These are phyloP conservation scores for Neoboletus brunneissimus DNA, from an alignment of 768 basidiomycete genomes.

Conservation along the genomic window DNA sequence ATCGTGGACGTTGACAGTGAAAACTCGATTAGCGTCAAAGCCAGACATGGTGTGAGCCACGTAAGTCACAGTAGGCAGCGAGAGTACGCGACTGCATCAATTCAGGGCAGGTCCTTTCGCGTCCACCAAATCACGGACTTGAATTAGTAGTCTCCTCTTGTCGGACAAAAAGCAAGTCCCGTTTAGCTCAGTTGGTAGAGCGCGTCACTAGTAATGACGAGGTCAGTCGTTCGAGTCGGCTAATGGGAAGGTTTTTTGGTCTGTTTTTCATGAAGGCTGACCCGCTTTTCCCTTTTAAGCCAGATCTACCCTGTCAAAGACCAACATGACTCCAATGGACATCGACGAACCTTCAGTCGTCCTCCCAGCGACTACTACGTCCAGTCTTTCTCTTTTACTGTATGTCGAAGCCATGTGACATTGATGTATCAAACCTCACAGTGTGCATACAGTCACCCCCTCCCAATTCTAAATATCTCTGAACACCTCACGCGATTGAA, in stretches of 20 bases:
- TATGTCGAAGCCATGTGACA: constrained; percentile 35
- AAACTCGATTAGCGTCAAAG: constrained; percentile 80
- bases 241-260: constrained; percentile 34
- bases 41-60: constrained; percentile 62
- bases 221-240: constrained; percentile 43
- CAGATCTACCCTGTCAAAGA: neutral
- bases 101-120: constrained; percentile 34
- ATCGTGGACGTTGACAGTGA: constrained; percentile 77
- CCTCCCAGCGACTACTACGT: constrained; percentile 64
- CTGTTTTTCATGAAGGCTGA: neutral
- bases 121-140: neutral
- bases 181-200: constrained; percentile 51
- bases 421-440: constrained; percentile 11
- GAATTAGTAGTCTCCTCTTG: neutral
- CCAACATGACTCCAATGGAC: constrained; percentile 62
- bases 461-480: constrained; percentile 95
- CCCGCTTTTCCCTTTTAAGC: constrained; percentile 8
- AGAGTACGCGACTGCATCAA: constrained; percentile 10
- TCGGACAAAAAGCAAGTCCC: constrained; percentile 5
- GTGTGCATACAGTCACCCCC: constrained; percentile 68
- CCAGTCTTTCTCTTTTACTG: constrained; percentile 74
- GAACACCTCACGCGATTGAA: constrained; percentile 89
- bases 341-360: constrained; percentile 77
- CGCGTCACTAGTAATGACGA: constrained; percentile 49
- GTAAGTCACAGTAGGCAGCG: neutral